phyloP scores from a whole-genome alignment of 1,284 basidiomycete species.

The Tilletia walkeri region DNA sequence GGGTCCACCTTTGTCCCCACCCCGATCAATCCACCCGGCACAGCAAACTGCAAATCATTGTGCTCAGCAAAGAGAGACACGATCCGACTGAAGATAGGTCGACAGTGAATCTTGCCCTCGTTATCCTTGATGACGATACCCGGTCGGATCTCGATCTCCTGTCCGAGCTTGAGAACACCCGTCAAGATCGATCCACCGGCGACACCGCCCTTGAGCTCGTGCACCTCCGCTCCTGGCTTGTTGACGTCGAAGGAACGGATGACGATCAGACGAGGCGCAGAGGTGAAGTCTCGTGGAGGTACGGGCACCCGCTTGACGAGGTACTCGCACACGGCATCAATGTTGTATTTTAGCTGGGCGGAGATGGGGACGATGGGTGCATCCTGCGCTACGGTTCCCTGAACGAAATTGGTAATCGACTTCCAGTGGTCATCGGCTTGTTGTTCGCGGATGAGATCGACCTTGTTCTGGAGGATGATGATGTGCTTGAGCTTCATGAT shows the following conservation, averaged over 20 bases:
- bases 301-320: conserved; percentile 95
- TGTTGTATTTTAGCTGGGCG: conserved; percentile 97
- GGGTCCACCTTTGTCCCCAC: conserved; percentile 96
- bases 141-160: conserved; percentile 95
- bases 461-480: conserved; percentile 78
- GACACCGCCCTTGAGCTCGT: conserved; percentile 95
- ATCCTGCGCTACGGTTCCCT: conserved; percentile 87
- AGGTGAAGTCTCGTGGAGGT: conserved; percentile 85
- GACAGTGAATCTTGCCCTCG: conserved; percentile 83
- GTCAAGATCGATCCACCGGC: conserved; percentile 94
- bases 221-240: conserved; percentile 94
- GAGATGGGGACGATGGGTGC: conserved; percentile 98
- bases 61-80: conserved; percentile 90
- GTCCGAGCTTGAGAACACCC: conserved; percentile 82
- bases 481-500: conserved; percentile 99
- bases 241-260: conserved; percentile 99
- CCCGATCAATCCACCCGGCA: conserved; percentile 96
- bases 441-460: conserved; percentile 54
- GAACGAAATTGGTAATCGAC: conserved; percentile 51
- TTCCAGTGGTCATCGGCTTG: conserved; percentile 55
- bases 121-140: conserved; percentile 95
- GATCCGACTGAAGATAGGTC: conserved; percentile 88
- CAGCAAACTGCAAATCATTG: conserved; percentile 90
- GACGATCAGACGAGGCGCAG: conserved; percentile 89
- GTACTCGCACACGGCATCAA: conserved; percentile 99